These are phyloP conservation scores for Neofusicoccum kwambonambiense DNA, from an alignment of 2,329 filamentous ascomycete species.

Conservation along the genomic window DNA sequence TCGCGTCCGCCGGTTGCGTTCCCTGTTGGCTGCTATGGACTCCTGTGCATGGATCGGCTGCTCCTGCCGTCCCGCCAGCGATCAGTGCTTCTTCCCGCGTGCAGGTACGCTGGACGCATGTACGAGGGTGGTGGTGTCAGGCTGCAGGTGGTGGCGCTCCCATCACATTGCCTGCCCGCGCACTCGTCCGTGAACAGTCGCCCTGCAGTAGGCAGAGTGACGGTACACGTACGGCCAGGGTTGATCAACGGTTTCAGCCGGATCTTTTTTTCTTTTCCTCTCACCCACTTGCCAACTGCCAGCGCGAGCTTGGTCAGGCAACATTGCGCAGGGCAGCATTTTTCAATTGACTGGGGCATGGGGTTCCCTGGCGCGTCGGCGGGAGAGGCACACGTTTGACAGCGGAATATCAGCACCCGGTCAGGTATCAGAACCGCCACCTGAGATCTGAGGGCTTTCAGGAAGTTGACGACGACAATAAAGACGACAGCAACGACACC, in stretches of 20 bases:
- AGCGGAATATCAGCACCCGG: not conserved
- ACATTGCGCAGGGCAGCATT: no score
- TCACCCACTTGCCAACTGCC: not conserved
- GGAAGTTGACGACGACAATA: no score
- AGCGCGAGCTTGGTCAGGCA: no score
- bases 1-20: no score
- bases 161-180: not conserved
- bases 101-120: not conserved
- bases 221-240: not conserved
- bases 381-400: not conserved
- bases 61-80: no score
- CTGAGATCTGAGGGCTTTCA: not conserved
- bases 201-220: not conserved
- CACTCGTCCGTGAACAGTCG: not conserved
- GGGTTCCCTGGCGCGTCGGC: no score
- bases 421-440: not conserved
- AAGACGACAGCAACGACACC: no score
- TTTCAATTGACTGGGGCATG: no score
- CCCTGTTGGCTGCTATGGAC: no score
- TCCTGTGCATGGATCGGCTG: no score
- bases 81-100: not conserved
- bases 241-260: not conserved
- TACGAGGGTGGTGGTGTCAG: not conserved
- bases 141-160: not conserved
- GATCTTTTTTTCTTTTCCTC: not conserved